These are phyloP conservation scores for Chalaropsis thielavioides DNA, from an alignment of 2,329 filamentous ascomycete genomes.

Conservation along the genomic window DNA sequence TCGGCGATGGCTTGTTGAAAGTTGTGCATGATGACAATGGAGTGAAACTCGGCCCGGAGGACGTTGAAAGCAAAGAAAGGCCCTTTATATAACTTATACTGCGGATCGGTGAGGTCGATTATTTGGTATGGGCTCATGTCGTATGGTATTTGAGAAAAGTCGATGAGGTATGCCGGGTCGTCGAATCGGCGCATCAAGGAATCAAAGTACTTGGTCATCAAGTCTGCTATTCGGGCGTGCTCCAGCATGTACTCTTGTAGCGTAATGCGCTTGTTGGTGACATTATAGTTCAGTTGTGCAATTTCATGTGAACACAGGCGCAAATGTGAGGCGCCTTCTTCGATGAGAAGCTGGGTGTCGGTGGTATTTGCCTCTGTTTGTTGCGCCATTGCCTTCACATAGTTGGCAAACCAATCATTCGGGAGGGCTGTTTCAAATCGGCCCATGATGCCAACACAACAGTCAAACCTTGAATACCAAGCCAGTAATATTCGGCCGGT, in stretches of 20 bases:
- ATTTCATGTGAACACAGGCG: conserved; percentile 68
- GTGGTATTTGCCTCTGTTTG: conserved; percentile 2
- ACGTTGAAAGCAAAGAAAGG: conserved; percentile 63
- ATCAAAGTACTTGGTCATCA: conserved; percentile 45
- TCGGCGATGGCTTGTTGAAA: conserved; percentile 51
- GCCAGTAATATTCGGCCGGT: conserved; percentile 58
- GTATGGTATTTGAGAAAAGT: conserved; percentile 41
- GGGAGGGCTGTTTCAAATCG: conserved; percentile 60
- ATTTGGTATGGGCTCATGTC: conserved; percentile 10
- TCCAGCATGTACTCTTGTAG: conserved; percentile 50
- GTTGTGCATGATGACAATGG: conserved; percentile 65
- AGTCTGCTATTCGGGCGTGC: conserved; percentile 38
- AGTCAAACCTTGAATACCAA: conserved; percentile 89
- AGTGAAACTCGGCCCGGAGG: conserved; percentile 61
- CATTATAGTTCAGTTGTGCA: conserved; percentile 58
- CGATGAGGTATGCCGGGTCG: conserved; percentile 44
- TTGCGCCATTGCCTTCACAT: conserved; percentile 30
- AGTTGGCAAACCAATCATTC: conserved; percentile 61
- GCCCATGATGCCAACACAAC: conserved; percentile 70
- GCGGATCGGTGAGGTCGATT: conserved; percentile 61
- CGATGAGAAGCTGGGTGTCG: conserved; percentile 46
- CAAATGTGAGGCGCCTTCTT: conserved; percentile 49
- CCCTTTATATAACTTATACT: conserved; percentile 53
- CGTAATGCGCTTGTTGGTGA: conserved; percentile 48
- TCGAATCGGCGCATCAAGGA: conserved; percentile 31